Percentiles rank a stretch among this genome's conserved stretches.
Conservation (phyloP, 345 rosid genomes). For the Barbarea vulgaris region DNA sequence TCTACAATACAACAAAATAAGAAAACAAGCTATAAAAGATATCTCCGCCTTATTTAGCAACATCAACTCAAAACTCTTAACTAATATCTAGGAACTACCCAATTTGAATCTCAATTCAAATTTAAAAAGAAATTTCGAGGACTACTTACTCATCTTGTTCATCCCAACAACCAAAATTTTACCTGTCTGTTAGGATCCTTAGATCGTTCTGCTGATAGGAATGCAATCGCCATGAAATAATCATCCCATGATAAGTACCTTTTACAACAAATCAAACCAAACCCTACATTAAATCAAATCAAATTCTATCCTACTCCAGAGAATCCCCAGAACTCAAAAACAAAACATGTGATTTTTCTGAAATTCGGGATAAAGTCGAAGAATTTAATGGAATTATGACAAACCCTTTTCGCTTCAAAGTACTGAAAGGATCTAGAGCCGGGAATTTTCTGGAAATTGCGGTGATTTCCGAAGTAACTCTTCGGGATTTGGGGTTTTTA, state of each 20-base stretch:
- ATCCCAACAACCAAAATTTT: conserved; percentile 8
- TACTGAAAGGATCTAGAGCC: conserved; percentile 62
- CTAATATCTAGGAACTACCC: not conserved
- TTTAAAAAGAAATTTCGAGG: not conserved
- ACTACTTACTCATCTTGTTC: not conserved
- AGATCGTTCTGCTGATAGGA: conserved; percentile 81
- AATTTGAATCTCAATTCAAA: not conserved
- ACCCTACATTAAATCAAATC: not conserved
- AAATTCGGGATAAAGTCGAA: not conserved
- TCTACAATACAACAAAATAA: not conserved
- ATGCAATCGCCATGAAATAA: conserved; percentile 91
- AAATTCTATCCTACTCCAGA: not conserved
- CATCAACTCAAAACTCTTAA: not conserved
- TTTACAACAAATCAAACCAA: conserved; percentile 31
- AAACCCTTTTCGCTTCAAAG: conserved; percentile 79
- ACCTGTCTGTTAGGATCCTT: conserved; percentile 99
- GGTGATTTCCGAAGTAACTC: conserved; percentile 39
- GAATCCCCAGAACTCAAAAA: not conserved
- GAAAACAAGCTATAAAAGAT: not conserved
- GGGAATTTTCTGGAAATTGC: conserved; percentile 43
- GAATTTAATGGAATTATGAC: conserved; percentile 17
- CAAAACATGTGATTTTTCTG: not conserved
- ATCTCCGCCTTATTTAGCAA: not conserved
- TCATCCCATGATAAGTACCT: conserved; percentile 96
- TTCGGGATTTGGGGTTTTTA: conserved; percentile 38